Evolutionary conservation across 495 filamentous ascomycete genomes (phyloP).

Genomic region (Hyaloscypha finlandica): DNA sequence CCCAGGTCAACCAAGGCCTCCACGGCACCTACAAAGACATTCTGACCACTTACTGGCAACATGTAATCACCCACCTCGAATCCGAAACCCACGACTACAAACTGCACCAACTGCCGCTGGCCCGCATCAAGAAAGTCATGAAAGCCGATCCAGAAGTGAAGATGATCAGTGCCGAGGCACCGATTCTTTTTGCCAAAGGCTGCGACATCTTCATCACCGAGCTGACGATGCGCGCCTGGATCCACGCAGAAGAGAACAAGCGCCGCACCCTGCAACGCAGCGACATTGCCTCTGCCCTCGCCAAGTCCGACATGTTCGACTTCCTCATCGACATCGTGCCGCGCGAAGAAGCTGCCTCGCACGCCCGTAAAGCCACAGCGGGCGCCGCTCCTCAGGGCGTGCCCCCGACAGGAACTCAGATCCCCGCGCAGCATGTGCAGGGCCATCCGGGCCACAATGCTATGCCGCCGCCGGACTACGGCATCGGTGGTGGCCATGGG

Average conservation of each 20-base stretch:
- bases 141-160: constrained; percentile 99
- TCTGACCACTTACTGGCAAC: constrained; percentile 97
- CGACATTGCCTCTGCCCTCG: constrained; percentile 92
- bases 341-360: constrained; percentile 84
- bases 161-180: constrained; percentile 98
- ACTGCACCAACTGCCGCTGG: constrained; percentile 90
- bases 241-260: constrained; percentile 99
- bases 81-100: constrained; percentile 97
- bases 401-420: constrained; percentile 53
- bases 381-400: constrained; percentile 57
- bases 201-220: constrained; percentile 99
- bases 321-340: constrained; percentile 99
- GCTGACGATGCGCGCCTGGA: constrained; percentile 99
- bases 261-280: constrained; percentile 91
- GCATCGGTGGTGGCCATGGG: constrained; percentile 48
- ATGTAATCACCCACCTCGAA: constrained; percentile 93
- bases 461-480: constrained; percentile 69
- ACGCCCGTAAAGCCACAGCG: constrained; percentile 65
- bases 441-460: constrained; percentile 54
- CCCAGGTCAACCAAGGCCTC: constrained; percentile 91
- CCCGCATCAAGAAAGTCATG: constrained; percentile 99
- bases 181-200: constrained; percentile 96
- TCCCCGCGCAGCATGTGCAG: constrained; percentile 63
- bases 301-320: constrained; percentile 99
- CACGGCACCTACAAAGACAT: constrained; percentile 93